phyloP scores from a whole-genome alignment of 1,284 basidiomycete species.

The Cryptococcus depauperatus region DNA sequence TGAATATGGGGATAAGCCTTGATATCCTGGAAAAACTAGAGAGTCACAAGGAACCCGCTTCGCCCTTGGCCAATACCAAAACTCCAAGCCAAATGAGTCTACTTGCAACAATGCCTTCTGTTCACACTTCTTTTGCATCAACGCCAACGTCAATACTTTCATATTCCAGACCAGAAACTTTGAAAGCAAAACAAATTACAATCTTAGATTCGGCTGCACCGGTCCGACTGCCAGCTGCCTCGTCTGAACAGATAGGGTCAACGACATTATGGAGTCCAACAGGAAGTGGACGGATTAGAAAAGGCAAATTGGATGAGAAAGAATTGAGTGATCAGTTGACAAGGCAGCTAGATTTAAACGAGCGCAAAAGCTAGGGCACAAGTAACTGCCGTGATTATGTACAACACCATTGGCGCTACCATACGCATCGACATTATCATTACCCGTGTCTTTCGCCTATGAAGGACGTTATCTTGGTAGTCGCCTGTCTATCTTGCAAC shows the following conservation, averaged over 20 bases:
- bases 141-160: slow-evolving; percentile 1
- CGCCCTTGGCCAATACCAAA: neutral
- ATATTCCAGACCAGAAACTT: neutral
- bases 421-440: too few species aligned
- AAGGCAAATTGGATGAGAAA: slow-evolving; percentile 21
- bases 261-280: slow-evolving; percentile 10
- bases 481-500: too few species aligned
- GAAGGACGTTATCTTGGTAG: too few species aligned
- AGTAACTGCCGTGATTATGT: too few species aligned
- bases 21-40: neutral
- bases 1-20: neutral
- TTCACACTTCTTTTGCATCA: neutral
- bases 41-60: neutral
- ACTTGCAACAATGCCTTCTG: neutral
- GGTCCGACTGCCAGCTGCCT: neutral
- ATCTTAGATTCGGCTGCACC: neutral
- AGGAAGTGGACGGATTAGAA: slow-evolving; percentile 14
- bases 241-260: neutral
- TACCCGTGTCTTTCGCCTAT: too few species aligned
- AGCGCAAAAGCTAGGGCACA: too few species aligned
- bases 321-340: slow-evolving; percentile 34
- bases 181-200: neutral
- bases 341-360: slow-evolving; percentile 10
- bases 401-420: too few species aligned
- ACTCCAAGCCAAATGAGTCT: too few species aligned